Percentiles rank a stretch among this genome's conserved stretches.
Conservation (phyloP, 495 filamentous ascomycete species). For the Penicillium antarcticum region DNA sequence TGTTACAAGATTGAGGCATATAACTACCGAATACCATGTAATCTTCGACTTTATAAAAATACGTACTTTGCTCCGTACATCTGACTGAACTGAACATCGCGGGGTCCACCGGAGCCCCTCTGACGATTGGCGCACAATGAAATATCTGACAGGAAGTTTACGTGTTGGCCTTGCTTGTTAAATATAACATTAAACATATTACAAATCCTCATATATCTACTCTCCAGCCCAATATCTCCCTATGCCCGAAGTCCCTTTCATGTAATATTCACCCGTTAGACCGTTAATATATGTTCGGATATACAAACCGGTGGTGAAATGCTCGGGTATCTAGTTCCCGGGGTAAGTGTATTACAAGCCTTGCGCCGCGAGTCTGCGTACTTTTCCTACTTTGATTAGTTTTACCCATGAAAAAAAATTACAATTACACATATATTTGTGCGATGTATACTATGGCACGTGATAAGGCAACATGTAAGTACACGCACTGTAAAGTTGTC, state of each 20-base stretch:
- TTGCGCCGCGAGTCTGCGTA: no score
- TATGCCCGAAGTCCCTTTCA: background rate
- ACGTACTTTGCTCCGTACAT: no score
- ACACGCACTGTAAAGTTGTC: no score
- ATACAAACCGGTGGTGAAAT: slow-evolving; percentile 10
- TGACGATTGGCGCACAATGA: slow-evolving; percentile 17
- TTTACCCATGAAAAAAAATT: no score
- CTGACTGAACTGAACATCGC: slow-evolving; percentile 3
- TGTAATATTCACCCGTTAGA: slow-evolving; percentile 3
- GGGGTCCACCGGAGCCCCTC: slow-evolving; percentile 25
- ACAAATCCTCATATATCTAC: background rate
- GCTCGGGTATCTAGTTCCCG: slow-evolving; percentile 17
- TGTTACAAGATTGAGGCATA: no score
- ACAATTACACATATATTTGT: background rate
- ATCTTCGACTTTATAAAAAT: no score
- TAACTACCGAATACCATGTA: no score
- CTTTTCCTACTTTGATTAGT: no score
- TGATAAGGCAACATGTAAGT: background rate
- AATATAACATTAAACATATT: no score
- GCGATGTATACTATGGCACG: background rate
- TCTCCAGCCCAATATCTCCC: background rate
- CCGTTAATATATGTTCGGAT: slow-evolving; percentile 14
- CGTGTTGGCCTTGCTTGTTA: background rate
- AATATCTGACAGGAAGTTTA: background rate
- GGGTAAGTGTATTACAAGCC: slow-evolving; percentile 2